Base-by-base conservation (phyloP, 345 rosid genomes). In the Schrenkiella parvula region DNA sequence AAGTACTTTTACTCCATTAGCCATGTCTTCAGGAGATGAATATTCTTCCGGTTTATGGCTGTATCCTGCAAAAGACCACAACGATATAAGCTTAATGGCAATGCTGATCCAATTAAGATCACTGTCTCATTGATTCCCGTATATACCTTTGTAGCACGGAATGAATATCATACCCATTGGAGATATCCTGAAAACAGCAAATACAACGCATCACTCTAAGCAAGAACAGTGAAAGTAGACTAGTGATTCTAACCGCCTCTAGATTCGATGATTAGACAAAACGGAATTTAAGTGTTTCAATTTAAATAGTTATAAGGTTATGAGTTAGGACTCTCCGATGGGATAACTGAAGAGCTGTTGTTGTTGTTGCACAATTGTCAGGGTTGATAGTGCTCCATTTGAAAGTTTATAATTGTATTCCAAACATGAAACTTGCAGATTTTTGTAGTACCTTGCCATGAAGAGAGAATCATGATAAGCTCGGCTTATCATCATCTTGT, bases 131-230 rank as follows among this genome's bases (percentile, higher is more conserved):
- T 64, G 55, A 22, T 32, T 47, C 0, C 4, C 8, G 13, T 21
- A n/a, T 65, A 18, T 57, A 91, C 98, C 98, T 89, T 84, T 93
- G 85, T 86, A 90, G 72, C 98, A 93, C 8, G 98, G 98, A 74
- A 91, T 93, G 80, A 93, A 93, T 69, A 91, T 79, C 96, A 93
- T 93, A 80, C 97, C 98, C 98, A 91, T 93, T 3, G 96, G 96
- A 74, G 91, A 86, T 70, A 86, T 71, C 88, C 98, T 93, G 89
- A 75, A 78, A 48, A 65, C 10, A 48, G 12, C 1, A 58, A 38
- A 55, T 9, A 23, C 23, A 77, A 56, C 57, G n/a, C 4, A 23
- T 19, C 28, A 71, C 44, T 41, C 37, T 53, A 65, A 46, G 29
- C 48, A 56, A 42, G 12, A 48, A 25, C 50, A 37, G 3, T 21